These are phyloP conservation scores for Boletus rufocinnamomeus DNA, from an alignment of 768 basidiomycete genomes.

Conservation along the genomic window DNA sequence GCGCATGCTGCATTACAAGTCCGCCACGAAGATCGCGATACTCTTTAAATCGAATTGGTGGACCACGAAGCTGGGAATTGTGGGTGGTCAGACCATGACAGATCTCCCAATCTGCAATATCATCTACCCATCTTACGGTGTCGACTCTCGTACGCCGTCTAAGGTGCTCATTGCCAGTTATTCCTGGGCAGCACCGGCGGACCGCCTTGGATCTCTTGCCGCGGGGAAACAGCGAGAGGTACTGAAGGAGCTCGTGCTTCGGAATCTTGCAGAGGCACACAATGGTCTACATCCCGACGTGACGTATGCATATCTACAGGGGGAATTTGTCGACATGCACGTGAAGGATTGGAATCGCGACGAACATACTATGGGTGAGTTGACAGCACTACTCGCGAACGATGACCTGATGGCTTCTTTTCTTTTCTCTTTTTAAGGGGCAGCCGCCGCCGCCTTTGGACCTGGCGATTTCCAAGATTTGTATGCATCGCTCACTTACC, in stretches of 20 bases:
- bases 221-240: not conserved
- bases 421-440: conserved; percentile 27
- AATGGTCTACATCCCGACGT: conserved; percentile 2
- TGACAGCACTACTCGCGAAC: no score
- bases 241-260: conserved; percentile 7
- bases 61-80: conserved; percentile 12
- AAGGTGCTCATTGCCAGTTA: conserved; percentile 14
- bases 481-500: conserved; percentile 33
- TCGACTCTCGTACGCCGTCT: conserved; percentile 9
- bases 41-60: conserved; percentile 19
- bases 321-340: conserved; percentile 17
- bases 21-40: conserved; percentile 2
- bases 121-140: conserved; percentile 13
- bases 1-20: not conserved
- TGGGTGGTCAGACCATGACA: conserved; percentile 14
- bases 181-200: not conserved
- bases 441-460: conserved; percentile 39
- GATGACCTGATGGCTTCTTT: not conserved
- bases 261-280: conserved; percentile 12
- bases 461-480: conserved; percentile 39
- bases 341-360: conserved; percentile 39
- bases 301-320: conserved; percentile 5
- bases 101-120: conserved; percentile 12
- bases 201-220: conserved; percentile 1
- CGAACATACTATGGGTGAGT: conserved; percentile 38